Evolutionary conservation across 2,329 filamentous ascomycete genomes (phyloP).

Genomic region (Arachnomyces sp.): DNA sequence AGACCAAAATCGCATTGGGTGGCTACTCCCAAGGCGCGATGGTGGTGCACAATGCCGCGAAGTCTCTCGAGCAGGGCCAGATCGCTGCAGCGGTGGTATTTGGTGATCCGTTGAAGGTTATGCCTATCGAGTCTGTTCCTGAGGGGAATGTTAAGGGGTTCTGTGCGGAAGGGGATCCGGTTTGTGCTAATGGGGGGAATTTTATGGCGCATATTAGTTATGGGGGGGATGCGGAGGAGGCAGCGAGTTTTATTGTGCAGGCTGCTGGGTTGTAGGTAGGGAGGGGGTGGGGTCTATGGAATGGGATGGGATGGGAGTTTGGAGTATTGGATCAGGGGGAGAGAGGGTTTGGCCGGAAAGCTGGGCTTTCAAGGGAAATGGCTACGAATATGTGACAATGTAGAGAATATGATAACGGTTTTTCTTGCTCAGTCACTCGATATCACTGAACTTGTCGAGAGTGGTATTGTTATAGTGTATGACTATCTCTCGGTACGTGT

Average conservation of each 20-base stretch:
- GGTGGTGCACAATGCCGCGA: constrained; percentile 27
- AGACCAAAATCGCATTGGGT: constrained; percentile 26
- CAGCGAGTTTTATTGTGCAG: constrained; percentile 30
- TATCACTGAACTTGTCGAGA: constrained; percentile 5
- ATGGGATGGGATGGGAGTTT: too few species aligned
- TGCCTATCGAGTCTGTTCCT: constrained; percentile 33
- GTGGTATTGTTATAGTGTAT: too few species aligned
- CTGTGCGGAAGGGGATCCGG: constrained; percentile 44
- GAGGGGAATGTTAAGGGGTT: constrained; percentile 39
- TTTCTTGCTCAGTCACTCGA: neutral
- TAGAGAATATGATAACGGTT: too few species aligned
- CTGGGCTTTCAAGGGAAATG: too few species aligned
- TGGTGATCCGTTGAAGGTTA: constrained; percentile 38
- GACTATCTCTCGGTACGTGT: too few species aligned
- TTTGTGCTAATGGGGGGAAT: constrained; percentile 41
- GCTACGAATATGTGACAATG: too few species aligned
- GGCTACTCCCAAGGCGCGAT: constrained; percentile 30
- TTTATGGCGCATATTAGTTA: constrained; percentile 37
- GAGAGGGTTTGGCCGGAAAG: too few species aligned
- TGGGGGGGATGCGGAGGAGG: constrained; percentile 25
- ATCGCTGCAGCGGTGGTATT: constrained; percentile 37
- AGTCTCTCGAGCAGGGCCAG: constrained; percentile 21
- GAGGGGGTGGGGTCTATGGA: too few species aligned
- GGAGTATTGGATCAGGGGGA: too few species aligned
- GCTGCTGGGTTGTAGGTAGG: too few species aligned